Percentiles rank a stretch among this genome's conserved stretches.
Conservation (phyloP, 768 basidiomycete species). For the Boletus subcaerulescens region DNA sequence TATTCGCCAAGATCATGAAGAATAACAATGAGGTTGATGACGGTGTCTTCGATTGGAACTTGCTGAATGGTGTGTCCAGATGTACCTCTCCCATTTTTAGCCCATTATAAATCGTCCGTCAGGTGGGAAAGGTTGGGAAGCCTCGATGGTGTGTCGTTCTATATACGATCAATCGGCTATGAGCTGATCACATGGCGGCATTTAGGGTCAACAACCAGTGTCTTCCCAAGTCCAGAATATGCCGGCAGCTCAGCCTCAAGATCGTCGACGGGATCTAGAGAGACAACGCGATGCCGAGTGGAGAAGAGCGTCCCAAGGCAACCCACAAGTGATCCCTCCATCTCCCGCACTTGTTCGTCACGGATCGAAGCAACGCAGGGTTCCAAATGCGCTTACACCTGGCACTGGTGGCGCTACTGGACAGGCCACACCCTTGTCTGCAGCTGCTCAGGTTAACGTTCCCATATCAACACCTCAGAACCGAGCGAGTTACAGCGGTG, state of each 20-base stretch:
- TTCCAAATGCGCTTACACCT: constrained; percentile 58
- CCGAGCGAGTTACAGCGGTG: constrained; percentile 42
- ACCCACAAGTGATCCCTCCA: constrained; percentile 58
- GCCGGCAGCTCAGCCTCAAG: constrained; percentile 45
- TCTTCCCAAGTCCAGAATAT: constrained; percentile 62
- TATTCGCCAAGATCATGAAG: constrained; percentile 93
- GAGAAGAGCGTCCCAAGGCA: constrained; percentile 58
- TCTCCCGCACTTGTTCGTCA: constrained; percentile 78
- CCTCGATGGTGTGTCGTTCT: constrained; percentile 57
- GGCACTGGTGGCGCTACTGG: constrained; percentile 46
- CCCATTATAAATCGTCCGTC: constrained; percentile 12
- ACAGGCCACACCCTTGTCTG: constrained; percentile 68
- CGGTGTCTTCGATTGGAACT: constrained; percentile 95
- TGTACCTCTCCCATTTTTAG: not conserved
- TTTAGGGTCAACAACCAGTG: constrained; percentile 61
- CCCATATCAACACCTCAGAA: constrained; percentile 55
- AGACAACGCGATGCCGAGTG: constrained; percentile 56
- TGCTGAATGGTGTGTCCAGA: constrained; percentile 64
- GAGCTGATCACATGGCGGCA: constrained; percentile 7
- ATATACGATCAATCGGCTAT: not conserved
- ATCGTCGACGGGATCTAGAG: constrained; percentile 56
- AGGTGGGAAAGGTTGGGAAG: constrained; percentile 96
- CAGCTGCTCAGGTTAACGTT: constrained; percentile 71
- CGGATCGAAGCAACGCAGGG: constrained; percentile 68
- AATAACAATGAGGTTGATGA: constrained; percentile 89